Percentiles rank a stretch among this genome's conserved stretches.
Conservation (phyloP, 1,139 yeast species). For the Kluyveromyces sp. region DNA sequence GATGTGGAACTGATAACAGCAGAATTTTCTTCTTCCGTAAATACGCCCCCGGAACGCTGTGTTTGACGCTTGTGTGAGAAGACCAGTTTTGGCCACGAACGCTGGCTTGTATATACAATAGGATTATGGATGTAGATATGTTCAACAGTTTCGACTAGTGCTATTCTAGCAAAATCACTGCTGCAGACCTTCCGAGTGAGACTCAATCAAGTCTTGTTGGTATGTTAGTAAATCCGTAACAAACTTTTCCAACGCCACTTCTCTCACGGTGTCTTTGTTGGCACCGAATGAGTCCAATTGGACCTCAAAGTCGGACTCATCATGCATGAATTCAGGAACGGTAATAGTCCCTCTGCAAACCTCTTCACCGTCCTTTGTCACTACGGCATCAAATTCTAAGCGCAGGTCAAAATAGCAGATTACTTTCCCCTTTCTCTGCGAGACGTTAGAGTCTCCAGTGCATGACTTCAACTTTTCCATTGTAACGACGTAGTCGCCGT, state of each 20-base stretch:
- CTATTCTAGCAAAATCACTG: too few species aligned
- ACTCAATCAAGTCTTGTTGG: slow-evolving; percentile 53
- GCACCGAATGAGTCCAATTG: slow-evolving; percentile 40
- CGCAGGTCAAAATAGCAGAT: slow-evolving; percentile 65
- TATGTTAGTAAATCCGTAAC: slow-evolving; percentile 45
- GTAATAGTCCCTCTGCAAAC: slow-evolving; percentile 38
- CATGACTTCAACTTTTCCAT: slow-evolving; percentile 38
- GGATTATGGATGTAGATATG: too few species aligned
- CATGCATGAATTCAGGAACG: slow-evolving; percentile 68
- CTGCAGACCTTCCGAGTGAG: slow-evolving; percentile 57
- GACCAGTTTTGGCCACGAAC: too few species aligned
- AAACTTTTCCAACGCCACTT: slow-evolving; percentile 46
- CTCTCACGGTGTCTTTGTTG: slow-evolving; percentile 37
- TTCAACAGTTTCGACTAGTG: too few species aligned
- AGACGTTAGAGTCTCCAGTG: slow-evolving; percentile 71
- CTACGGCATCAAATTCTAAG: slow-evolving; percentile 40
- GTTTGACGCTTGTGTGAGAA: too few species aligned
- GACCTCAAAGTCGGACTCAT: slow-evolving; percentile 59
- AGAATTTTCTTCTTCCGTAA: too few species aligned
- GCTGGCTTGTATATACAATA: too few species aligned
- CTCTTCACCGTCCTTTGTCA: slow-evolving; percentile 30
- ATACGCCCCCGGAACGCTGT: too few species aligned
- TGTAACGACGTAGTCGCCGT: slow-evolving; percentile 34
- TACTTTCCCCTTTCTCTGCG: slow-evolving; percentile 75
- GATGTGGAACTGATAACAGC: too few species aligned